Evolutionary conservation across 2,329 filamentous ascomycete genomes (phyloP), one percentile per base, ranked within the genome.

Genomic region (Aspergillus clavatus): DNA sequence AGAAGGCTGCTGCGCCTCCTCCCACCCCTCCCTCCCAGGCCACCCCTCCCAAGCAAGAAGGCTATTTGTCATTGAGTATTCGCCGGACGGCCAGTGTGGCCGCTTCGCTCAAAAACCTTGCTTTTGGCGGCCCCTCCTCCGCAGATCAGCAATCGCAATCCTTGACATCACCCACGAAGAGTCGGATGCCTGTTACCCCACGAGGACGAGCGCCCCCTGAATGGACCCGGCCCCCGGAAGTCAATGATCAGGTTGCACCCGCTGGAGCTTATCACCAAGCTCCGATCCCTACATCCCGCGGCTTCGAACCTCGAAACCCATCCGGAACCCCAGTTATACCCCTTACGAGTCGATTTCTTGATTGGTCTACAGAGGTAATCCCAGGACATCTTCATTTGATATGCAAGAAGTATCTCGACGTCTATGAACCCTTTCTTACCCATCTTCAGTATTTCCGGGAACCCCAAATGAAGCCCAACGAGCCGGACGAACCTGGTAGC

Each of bases 381-480:
- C 40, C 46, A 52, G 38, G 51, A 44, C 40, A 54, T 41, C 40
- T 58, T 44, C 28, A 43, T 42, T 35, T 48, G 21, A 42, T 52
- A 29, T 47, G 33, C 46, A 29, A 46, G 29, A 31, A 43, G 31
- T 41, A 48, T 39, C 36, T 33, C 22, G 21, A 47, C 38, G 28
- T 45, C 7, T 51, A 45, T 38, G 40, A 53, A 50, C 50, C 48
- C 41, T 45, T 61, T 58, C 59, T 68, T 28, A 68, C 60, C 36
- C 22, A 52, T 57, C 19, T 46, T 31, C 50, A 83, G 67, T 97
- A 98, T 66, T 98, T 97, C 76, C 87, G 90, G 23, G 90, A 97
- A 66, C 93, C 93, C 24, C 93, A 98, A 68, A 97, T 98, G 93
- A 94, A 93, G 63, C 85, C 89, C 3, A 90, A 87, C 46, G 93